Evolutionary conservation across 192 early-diverging fungal genomes (phyloP).

Genomic region (Chytriomyces sp.): DNA sequence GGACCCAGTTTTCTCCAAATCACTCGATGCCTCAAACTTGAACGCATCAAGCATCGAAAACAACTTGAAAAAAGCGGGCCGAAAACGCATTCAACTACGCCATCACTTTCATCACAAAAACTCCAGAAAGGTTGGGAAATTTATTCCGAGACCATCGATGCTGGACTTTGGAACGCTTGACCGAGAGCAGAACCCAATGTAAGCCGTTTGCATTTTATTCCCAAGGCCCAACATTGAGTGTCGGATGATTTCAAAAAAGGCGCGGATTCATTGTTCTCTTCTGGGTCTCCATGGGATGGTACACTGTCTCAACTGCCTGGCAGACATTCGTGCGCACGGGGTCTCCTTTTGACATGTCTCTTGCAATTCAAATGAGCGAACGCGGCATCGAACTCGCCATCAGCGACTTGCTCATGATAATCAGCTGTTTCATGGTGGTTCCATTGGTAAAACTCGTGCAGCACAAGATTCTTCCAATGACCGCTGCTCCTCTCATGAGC

Average conservation of each 20-base stretch:
- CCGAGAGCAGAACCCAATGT: slow-evolving; percentile 11
- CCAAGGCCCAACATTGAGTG: background rate
- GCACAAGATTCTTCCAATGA: slow-evolving; percentile 51
- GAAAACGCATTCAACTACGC: background rate
- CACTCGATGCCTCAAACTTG: too few relatives aligned
- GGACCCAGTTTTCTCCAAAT: too few relatives aligned
- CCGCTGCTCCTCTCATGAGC: slow-evolving; percentile 61
- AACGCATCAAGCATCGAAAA: too few relatives aligned
- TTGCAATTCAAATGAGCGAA: slow-evolving; percentile 65
- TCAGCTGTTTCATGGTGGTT: slow-evolving; percentile 67
- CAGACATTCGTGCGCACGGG: slow-evolving; percentile 61
- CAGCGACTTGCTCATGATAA: slow-evolving; percentile 74
- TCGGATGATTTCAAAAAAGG: background rate
- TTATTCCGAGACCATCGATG: slow-evolving; percentile 12
- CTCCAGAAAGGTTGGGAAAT: background rate
- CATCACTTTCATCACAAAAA: background rate
- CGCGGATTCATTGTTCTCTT: slow-evolving; percentile 84
- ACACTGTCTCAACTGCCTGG: slow-evolving; percentile 66
- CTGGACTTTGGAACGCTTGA: slow-evolving; percentile 28
- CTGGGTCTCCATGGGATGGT: slow-evolving; percentile 80
- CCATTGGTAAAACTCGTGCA: slow-evolving; percentile 63
- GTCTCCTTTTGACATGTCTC: slow-evolving; percentile 52
- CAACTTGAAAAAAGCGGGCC: background rate
- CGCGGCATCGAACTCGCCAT: slow-evolving; percentile 70
- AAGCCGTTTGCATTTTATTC: background rate